Percentiles rank a stretch among this genome's conserved stretches.
Conservation (phyloP, 306 rosid genomes). For the Rubus idaeus region DNA sequence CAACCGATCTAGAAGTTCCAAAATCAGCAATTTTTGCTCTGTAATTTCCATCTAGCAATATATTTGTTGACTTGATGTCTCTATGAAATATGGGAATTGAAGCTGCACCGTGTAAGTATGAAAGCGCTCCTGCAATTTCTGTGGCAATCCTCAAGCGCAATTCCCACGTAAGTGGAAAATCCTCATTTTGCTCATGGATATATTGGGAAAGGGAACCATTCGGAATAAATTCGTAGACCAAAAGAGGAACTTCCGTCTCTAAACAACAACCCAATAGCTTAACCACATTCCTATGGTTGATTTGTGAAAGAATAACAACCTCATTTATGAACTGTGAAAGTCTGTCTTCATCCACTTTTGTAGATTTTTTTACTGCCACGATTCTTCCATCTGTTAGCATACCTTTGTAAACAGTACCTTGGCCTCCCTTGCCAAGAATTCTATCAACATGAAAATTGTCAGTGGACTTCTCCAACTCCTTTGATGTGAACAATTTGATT, state of each 20-base stretch:
- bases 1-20: slow-evolving; percentile 29
- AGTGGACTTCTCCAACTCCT: slow-evolving; percentile 25
- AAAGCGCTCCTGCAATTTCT: slow-evolving; percentile 25
- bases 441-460: slow-evolving; percentile 17
- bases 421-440: slow-evolving; percentile 29
- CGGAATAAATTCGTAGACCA: slow-evolving; percentile 28
- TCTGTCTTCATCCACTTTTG: not conserved
- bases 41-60: slow-evolving; percentile 25
- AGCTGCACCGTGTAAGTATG: slow-evolving; percentile 20
- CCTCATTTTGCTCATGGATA: slow-evolving; percentile 5
- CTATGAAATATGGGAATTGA: slow-evolving; percentile 24
- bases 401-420: slow-evolving; percentile 28
- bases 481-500: slow-evolving; percentile 17
- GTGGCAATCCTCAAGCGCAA: slow-evolving; percentile 19
- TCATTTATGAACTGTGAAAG: slow-evolving; percentile 7
- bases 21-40: slow-evolving; percentile 32
- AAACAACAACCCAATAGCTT: slow-evolving; percentile 16
- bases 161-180: slow-evolving; percentile 28
- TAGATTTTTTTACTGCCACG: slow-evolving; percentile 20
- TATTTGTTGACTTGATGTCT: slow-evolving; percentile 28
- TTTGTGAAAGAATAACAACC: slow-evolving; percentile 25
- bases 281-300: slow-evolving; percentile 22
- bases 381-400: slow-evolving; percentile 21
- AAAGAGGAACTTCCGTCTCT: slow-evolving; percentile 29
- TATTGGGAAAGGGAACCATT: slow-evolving; percentile 22